Base-by-base conservation (phyloP, 805 yeast genomes). In the Jamesozyma hellenica region DNA sequence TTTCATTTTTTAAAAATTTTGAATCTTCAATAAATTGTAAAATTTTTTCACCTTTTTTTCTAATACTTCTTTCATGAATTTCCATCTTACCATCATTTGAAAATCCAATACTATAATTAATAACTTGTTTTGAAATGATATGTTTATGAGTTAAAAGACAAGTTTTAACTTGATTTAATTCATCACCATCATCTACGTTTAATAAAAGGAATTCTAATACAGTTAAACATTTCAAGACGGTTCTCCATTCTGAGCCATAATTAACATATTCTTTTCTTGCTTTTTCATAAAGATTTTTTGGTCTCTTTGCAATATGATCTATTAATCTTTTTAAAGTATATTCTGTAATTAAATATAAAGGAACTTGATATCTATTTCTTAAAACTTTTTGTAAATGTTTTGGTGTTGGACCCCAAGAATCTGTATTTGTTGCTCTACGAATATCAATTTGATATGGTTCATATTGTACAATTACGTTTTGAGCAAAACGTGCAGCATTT, bases 371-470 rank as follows among this genome's bases (percentile, higher is more conserved):
- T 41, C 54, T 46, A 39, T 53, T 51, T 38, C 55, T 51, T 42
- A 51, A 26, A 10, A 64, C 60, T 39, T 64, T 65, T 28, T 55
- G 56, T 46, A 68, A 50, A 43, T 71, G 71, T 32, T 62, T 58
- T 4, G 68, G 57, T 0, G 74, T 65, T 4, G 76, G 76, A 2
- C 76, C 76, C 76, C 76, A 71, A 5, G 68, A 50, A 47, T 71
- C 76, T 4, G 73, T 71, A 37, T 69, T 71, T 13, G 75, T 70
- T 6, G 73, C 66, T 39, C 66, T 66, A 37, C 73, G 54, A 4
- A 70, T 58, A 44, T 60, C 63, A 3, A 58, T 52, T 41, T 60
- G 66, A 40, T 59, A 59, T 2, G 67, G 60, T 35, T 59, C 62
- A 35, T 61, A 59, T 40, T 63, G 63, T 12, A 64, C 59, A 19